These are phyloP conservation scores for Schoenoplectus triqueter DNA, from an alignment of 202 grass and related monocot genomes.

Conservation along the genomic window DNA sequence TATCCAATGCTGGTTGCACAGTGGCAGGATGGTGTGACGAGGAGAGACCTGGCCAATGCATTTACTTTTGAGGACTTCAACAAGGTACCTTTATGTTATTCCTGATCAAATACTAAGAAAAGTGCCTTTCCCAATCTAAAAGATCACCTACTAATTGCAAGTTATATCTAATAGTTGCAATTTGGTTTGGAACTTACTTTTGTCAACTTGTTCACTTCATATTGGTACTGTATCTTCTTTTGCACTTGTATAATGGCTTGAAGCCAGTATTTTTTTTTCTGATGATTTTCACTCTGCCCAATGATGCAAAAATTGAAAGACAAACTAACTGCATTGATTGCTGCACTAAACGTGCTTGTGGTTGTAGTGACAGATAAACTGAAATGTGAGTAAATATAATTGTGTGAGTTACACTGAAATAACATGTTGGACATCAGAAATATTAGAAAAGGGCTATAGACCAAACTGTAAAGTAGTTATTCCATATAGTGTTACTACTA, in stretches of 20 bases:
- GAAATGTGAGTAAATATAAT: slow-evolving; percentile 20
- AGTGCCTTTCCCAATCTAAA: not conserved
- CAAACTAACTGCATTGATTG: not conserved
- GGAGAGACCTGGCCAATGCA: slow-evolving; percentile 60
- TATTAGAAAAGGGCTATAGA: not conserved
- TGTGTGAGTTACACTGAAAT: not conserved
- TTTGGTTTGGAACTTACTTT: not conserved
- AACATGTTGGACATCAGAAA: not conserved
- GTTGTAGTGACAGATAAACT: not conserved
- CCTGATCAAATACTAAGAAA: slow-evolving; percentile 20
- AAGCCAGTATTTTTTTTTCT: not conserved
- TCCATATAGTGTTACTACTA: not conserved
- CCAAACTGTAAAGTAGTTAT: not conserved
- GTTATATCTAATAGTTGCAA: not conserved
- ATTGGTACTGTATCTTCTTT: not conserved
- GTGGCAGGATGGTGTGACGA: slow-evolving; percentile 91
- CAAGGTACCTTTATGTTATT: slow-evolving; percentile 50
- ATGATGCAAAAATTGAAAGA: not conserved
- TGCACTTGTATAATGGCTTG: not conserved
- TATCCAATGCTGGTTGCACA: slow-evolving; percentile 86
- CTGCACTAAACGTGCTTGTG: not conserved
- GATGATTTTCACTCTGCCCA: not conserved
- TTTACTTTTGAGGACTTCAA: slow-evolving; percentile 92
- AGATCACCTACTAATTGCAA: not conserved
- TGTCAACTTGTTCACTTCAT: not conserved